A percentile compares a stretch with the other conserved stretches of the same genome.
Evolutionary conservation across 208 protist species (phyloP).

Genomic region (Leishmania turanica): DNA sequence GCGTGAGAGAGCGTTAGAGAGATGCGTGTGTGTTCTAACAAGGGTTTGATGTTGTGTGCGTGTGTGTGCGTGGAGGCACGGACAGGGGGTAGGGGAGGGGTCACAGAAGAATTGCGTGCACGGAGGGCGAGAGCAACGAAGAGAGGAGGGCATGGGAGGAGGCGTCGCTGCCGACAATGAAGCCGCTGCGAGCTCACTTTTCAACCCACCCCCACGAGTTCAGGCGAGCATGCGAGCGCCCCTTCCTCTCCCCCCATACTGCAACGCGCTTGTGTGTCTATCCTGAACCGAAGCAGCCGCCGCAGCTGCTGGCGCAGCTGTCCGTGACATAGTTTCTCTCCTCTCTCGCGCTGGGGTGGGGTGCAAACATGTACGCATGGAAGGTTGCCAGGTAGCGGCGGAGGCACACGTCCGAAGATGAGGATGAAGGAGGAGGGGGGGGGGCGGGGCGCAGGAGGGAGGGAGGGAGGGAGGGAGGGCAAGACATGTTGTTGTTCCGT

Average conservation of each 20-base stretch:
- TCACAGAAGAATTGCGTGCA: neutral
- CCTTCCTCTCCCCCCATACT: too few relatives aligned
- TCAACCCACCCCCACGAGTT: neutral
- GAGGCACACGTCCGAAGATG: neutral
- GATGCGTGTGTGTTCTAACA: neutral
- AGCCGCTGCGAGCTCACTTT: neutral
- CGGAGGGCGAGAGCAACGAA: too few relatives aligned
- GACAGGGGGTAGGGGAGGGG: neutral
- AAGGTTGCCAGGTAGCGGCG: neutral
- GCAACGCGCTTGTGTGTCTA: neutral
- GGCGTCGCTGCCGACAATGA: too few relatives aligned
- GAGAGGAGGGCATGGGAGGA: neutral
- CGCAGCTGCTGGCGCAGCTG: neutral
- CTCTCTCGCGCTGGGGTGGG: neutral
- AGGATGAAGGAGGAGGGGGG: neutral
- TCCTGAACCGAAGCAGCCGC: neutral
- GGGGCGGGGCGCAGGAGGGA: neutral
- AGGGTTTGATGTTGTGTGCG: neutral
- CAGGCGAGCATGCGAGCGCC: neutral
- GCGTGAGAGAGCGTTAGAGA: neutral
- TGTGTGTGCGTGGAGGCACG: neutral
- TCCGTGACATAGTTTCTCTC: neutral
- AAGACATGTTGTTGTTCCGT: neutral
- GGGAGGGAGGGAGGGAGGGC: neutral
- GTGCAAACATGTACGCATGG: neutral